Conservation (phyloP, 2,329 filamentous ascomycete genomes). For the Fonsecaea monophora region DNA sequence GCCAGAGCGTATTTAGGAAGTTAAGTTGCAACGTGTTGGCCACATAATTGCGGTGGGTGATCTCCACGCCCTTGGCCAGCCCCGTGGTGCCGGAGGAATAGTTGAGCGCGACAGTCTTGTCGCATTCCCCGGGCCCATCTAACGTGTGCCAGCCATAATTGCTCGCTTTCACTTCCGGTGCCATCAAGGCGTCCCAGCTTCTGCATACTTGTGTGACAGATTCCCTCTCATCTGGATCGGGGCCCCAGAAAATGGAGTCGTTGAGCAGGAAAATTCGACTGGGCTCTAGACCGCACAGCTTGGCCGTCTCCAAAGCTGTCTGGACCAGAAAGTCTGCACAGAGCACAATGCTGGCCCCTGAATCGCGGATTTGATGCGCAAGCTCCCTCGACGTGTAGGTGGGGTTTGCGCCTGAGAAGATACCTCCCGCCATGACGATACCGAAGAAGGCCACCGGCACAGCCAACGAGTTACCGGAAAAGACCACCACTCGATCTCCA, state of each 20-base stretch:
- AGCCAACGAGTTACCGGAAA: background rate
- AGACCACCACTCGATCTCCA: conserved; percentile 9
- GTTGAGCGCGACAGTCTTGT: conserved; percentile 58
- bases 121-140: background rate
- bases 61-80: conserved; percentile 59
- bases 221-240: background rate
- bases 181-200: conserved; percentile 40
- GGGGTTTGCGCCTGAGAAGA: conserved; percentile 7
- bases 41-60: conserved; percentile 59
- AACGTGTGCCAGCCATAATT: conserved; percentile 46
- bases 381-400: background rate
- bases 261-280: background rate
- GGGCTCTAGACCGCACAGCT: background rate
- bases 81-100: conserved; percentile 61
- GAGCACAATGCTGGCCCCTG: background rate
- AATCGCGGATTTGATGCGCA: conserved; percentile 5
- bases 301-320: background rate
- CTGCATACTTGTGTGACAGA: background rate
- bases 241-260: background rate
- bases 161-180: conserved; percentile 44
- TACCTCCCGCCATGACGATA: conserved; percentile 6
- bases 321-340: background rate
- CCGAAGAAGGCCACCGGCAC: conserved; percentile 8
- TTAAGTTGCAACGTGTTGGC: conserved; percentile 49
- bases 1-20: background rate